These are phyloP conservation scores for Tympanopsis confertula DNA, from an alignment of 2,329 filamentous ascomycete genomes.

Conservation along the genomic window DNA sequence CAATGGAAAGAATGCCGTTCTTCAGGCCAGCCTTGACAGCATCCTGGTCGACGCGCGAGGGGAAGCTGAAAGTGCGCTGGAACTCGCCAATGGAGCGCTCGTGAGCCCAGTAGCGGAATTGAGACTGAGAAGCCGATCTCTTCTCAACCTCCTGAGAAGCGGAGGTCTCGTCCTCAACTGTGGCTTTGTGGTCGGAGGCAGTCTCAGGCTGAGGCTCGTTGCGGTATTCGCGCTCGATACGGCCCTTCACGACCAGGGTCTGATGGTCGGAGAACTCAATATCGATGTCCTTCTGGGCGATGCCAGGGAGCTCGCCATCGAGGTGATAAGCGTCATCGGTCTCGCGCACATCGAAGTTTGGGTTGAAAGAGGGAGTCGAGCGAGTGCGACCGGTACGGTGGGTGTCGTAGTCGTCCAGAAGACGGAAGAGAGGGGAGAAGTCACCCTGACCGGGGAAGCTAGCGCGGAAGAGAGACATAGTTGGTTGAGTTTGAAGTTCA, in stretches of 20 bases:
- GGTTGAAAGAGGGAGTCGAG: conserved; percentile 17
- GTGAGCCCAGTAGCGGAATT: conserved; percentile 5
- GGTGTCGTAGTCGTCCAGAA: conserved; percentile 28
- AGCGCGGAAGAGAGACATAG: conserved; percentile 16
- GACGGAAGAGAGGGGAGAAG: conserved; percentile 28
- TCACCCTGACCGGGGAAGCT: conserved; percentile 17
- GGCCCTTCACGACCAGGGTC: conserved; percentile 31
- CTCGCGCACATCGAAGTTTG: conserved; percentile 33
- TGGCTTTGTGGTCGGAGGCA: neutral
- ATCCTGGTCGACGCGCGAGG: conserved; percentile 6
- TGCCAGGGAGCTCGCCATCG: conserved; percentile 33
- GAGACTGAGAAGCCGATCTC: neutral
- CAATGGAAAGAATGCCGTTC: conserved; percentile 6
- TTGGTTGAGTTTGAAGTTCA: conserved; percentile 8
- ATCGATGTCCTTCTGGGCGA: conserved; percentile 28
- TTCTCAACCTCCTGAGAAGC: neutral
- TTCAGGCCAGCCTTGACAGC: conserved; percentile 7
- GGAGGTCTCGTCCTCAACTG: neutral
- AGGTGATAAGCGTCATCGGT: conserved; percentile 27
- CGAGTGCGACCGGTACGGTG: conserved; percentile 14
- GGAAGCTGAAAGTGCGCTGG: conserved; percentile 8
- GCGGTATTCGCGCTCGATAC: conserved; percentile 15
- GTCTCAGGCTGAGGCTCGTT: neutral
- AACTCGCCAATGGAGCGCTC: conserved; percentile 9
- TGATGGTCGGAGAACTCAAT: conserved; percentile 33